Evolutionary conservation across 345 rosid genomes (phyloP).

Genomic region (Erucastrum elatum): DNA sequence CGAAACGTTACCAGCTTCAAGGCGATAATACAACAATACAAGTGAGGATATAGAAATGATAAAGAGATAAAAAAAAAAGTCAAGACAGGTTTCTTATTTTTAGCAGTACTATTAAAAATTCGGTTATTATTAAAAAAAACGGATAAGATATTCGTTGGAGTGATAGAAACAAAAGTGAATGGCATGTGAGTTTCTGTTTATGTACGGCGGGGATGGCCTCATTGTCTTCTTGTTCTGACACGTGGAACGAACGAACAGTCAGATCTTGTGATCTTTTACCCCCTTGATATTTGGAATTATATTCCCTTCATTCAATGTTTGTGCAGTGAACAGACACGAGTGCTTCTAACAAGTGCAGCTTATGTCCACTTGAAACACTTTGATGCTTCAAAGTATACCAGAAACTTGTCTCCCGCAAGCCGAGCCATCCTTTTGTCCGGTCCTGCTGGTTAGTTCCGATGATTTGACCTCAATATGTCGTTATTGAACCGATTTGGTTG

Average conservation of each 20-base stretch:
- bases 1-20: constrained; percentile 11
- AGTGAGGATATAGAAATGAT: not conserved
- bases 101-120: not conserved
- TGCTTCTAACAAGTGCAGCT: constrained; percentile 83
- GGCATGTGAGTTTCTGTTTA: constrained; percentile 25
- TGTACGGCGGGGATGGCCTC: constrained; percentile 4
- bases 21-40: constrained; percentile 19
- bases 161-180: constrained; percentile 3
- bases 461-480: not conserved
- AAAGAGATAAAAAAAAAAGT: not conserved
- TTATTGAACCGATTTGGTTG: not conserved
- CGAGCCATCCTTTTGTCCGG: constrained; percentile 88
- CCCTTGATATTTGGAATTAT: constrained; percentile 28
- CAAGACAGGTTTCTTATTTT: not conserved
- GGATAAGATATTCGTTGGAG: constrained; percentile 27
- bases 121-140: not conserved
- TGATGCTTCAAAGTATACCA: constrained; percentile 74
- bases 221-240: constrained; percentile 1
- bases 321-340: constrained; percentile 88
- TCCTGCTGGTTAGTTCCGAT: constrained; percentile 68
- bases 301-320: not conserved
- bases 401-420: constrained; percentile 88
- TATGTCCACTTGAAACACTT: constrained; percentile 90
- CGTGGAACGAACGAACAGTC: constrained; percentile 16
- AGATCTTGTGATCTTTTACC: constrained; percentile 9